A percentile compares a stretch with the other conserved stretches of the same genome.
Evolutionary conservation across 495 filamentous ascomycete species (phyloP).

Genomic region (Penicillium taxi): DNA sequence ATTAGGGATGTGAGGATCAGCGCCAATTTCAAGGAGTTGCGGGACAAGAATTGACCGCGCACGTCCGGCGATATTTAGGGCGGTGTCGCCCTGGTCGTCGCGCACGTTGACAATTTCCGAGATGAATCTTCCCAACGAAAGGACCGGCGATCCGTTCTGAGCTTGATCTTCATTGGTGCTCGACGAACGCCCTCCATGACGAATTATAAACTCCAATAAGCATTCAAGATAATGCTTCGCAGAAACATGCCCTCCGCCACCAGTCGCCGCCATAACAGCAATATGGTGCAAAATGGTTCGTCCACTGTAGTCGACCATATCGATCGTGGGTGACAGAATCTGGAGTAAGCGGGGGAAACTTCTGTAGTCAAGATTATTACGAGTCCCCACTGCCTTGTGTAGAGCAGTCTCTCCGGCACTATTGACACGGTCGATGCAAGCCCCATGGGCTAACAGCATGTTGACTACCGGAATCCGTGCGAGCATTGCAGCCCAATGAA

Average conservation of each 20-base stretch:
- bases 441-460: constrained; percentile 71
- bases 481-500: constrained; percentile 96
- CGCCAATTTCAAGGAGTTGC: constrained; percentile 86
- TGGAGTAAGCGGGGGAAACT: constrained; percentile 81
- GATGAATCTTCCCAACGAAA: constrained; percentile 84
- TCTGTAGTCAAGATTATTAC: constrained; percentile 80
- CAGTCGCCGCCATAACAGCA: constrained; percentile 86
- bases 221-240: constrained; percentile 91
- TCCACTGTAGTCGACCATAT: constrained; percentile 78
- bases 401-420: constrained; percentile 81
- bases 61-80: constrained; percentile 83
- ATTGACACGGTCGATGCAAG: constrained; percentile 81
- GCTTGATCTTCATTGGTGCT: constrained; percentile 26
- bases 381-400: constrained; percentile 78
- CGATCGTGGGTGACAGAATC: constrained; percentile 80
- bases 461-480: constrained; percentile 74
- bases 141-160: constrained; percentile 41
- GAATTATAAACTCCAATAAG: constrained; percentile 85
- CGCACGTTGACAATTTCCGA: constrained; percentile 90
- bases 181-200: constrained; percentile 56
- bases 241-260: constrained; percentile 67
- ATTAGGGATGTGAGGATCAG: constrained; percentile 82
- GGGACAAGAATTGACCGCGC: constrained; percentile 90
- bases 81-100: constrained; percentile 89
- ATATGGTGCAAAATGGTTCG: constrained; percentile 94